Conservation (phyloP, 257 asterid species). For the Ilex asprella region DNA sequence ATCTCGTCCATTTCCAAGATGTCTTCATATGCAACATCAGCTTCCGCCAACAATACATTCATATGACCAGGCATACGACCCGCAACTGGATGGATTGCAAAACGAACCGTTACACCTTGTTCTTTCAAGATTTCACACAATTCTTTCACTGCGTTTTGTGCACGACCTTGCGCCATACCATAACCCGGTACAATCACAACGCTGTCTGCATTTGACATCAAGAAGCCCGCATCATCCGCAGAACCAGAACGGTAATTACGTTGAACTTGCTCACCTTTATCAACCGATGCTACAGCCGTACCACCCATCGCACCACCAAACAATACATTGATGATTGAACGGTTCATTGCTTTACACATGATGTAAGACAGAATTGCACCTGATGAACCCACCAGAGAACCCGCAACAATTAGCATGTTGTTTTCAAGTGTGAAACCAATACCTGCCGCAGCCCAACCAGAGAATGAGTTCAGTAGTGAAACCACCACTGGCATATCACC, state of each 20-base stretch:
- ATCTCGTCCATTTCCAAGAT: not conserved
- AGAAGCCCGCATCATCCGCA: not conserved
- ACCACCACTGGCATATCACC: slow-evolving; percentile 1
- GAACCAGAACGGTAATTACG: no score
- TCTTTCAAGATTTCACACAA: not conserved
- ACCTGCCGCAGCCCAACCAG: not conserved
- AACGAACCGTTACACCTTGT: not conserved
- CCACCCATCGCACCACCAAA: not conserved
- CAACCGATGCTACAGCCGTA: not conserved
- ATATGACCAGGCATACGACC: not conserved
- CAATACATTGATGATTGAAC: not conserved
- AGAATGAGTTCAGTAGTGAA: not conserved
- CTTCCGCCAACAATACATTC: not conserved
- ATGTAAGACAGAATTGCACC: not conserved
- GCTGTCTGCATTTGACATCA: not conserved
- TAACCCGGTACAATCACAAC: not conserved
- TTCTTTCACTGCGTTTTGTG: not conserved
- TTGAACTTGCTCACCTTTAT: not conserved
- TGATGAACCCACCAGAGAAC: not conserved
- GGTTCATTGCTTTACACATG: not conserved
- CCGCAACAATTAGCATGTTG: not conserved
- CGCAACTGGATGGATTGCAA: not conserved
- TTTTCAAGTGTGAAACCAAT: not conserved
- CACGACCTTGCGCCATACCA: not conserved
- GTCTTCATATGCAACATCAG: not conserved